Conservation (phyloP, 2,329 filamentous ascomycete genomes). For the Colletotrichum tofieldiae region DNA sequence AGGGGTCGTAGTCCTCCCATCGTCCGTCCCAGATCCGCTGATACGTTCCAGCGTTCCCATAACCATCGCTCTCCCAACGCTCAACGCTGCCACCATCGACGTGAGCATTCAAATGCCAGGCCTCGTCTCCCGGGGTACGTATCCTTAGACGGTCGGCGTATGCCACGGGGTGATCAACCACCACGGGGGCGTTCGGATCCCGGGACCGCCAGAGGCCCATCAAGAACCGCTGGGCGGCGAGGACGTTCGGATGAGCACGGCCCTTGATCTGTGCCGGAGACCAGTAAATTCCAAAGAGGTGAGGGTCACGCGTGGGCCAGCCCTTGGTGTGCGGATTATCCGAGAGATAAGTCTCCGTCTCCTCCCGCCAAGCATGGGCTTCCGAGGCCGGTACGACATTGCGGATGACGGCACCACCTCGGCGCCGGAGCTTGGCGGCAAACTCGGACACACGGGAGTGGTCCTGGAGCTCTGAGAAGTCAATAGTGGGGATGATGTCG, state of each 20-base stretch:
- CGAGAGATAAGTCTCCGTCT: constrained; percentile 65
- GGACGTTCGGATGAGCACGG: constrained; percentile 76
- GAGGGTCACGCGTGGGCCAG: constrained; percentile 49
- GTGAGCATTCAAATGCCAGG: constrained; percentile 72
- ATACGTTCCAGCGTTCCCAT: constrained; percentile 72
- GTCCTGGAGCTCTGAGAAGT: constrained; percentile 66
- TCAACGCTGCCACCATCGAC: constrained; percentile 81
- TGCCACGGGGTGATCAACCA: constrained; percentile 73
- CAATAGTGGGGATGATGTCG: constrained; percentile 70
- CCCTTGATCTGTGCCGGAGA: constrained; percentile 78
- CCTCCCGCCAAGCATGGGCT: constrained; percentile 69
- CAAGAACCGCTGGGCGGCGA: constrained; percentile 76
- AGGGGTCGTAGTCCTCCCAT: constrained; percentile 71
- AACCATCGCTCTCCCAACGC: constrained; percentile 80
- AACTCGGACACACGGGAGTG: constrained; percentile 68
- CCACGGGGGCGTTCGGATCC: constrained; percentile 72
- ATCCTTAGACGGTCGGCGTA: constrained; percentile 81
- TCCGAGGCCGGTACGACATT: constrained; percentile 73
- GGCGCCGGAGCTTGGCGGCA: constrained; percentile 49
- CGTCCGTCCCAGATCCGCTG: constrained; percentile 67
- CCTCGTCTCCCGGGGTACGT: constrained; percentile 68
- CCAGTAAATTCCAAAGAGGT: constrained; percentile 66
- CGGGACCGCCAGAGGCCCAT: constrained; percentile 76
- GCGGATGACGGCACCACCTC: constrained; percentile 72
- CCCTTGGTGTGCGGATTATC: constrained; percentile 59